A percentile compares a stretch with the other conserved stretches of the same genome.
phyloP scores from a whole-genome alignment of 2,329 filamentous ascomycete genomes.

The Colletotrichum tabaci region DNA sequence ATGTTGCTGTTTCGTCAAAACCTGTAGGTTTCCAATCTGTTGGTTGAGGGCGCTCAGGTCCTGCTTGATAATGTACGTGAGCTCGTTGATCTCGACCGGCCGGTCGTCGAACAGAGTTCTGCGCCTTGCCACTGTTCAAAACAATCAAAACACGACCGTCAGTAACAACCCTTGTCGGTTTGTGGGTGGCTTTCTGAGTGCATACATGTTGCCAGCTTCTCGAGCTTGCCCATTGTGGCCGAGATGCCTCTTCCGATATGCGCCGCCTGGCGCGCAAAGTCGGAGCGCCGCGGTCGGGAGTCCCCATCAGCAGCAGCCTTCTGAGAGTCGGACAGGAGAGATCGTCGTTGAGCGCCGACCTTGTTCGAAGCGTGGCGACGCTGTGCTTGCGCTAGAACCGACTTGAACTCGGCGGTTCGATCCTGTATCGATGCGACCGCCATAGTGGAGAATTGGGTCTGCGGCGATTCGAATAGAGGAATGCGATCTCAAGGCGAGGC shows the following conservation, averaged over 20 bases:
- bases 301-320: slow-evolving; percentile 73
- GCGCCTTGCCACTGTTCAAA: slow-evolving; percentile 82
- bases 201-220: slow-evolving; percentile 88
- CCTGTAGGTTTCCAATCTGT: slow-evolving; percentile 87
- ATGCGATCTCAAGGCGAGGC: background rate
- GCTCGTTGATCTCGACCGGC: slow-evolving; percentile 92
- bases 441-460: slow-evolving; percentile 58
- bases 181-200: slow-evolving; percentile 37
- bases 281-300: slow-evolving; percentile 77
- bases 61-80: slow-evolving; percentile 97
- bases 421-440: slow-evolving; percentile 89
- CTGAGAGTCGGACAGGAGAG: slow-evolving; percentile 82
- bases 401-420: slow-evolving; percentile 94
- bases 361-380: slow-evolving; percentile 83
- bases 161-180: slow-evolving; percentile 11
- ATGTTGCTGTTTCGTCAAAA: slow-evolving; percentile 82
- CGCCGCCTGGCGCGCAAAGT: slow-evolving; percentile 92
- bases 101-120: slow-evolving; percentile 98
- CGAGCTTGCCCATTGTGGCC: slow-evolving; percentile 93
- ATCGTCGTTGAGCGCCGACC: slow-evolving; percentile 83
- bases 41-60: slow-evolving; percentile 88
- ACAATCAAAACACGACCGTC: background rate
- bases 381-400: slow-evolving; percentile 89
- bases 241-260: slow-evolving; percentile 94
- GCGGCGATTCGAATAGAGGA: no score